Evolutionary conservation across 768 basidiomycete genomes (phyloP).

Genomic region (Lentinula raphanica): DNA sequence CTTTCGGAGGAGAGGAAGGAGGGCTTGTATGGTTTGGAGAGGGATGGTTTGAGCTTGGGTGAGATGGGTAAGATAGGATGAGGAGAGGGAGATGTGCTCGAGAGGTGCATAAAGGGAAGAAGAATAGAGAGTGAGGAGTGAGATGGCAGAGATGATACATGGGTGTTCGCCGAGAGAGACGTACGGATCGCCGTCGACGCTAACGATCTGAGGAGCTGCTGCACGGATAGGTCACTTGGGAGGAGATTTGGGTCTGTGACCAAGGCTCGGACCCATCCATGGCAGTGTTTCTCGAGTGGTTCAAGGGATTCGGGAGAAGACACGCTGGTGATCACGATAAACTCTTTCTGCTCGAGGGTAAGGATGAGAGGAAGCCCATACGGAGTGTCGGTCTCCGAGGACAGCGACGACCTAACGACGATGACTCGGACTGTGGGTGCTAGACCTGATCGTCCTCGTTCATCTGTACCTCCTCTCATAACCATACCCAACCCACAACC

Average conservation of each 20-base stretch:
- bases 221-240: constrained; percentile 49
- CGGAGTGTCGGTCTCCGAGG: constrained; percentile 74
- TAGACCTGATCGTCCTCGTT: too few species aligned
- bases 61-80: constrained; percentile 66
- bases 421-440: too few species aligned
- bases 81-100: constrained; percentile 61
- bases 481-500: constrained; percentile 57
- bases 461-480: constrained; percentile 30
- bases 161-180: constrained; percentile 59
- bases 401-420: constrained; percentile 38
- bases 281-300: constrained; percentile 55
- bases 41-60: constrained; percentile 73
- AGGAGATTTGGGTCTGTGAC: not conserved
- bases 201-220: constrained; percentile 76
- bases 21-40: constrained; percentile 68
- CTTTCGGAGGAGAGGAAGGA: constrained; percentile 77
- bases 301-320: constrained; percentile 60
- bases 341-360: constrained; percentile 73
- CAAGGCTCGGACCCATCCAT: constrained; percentile 34
- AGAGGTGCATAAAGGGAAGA: constrained; percentile 51
- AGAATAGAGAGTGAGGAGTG: constrained; percentile 57
- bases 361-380: constrained; percentile 67
- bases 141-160: constrained; percentile 74
- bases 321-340: constrained; percentile 80
- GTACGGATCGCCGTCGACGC: constrained; percentile 79